These are phyloP conservation scores for Chrysanthemum lavandulifolium DNA, from an alignment of 129 eudicot genomes.

Conservation along the genomic window DNA sequence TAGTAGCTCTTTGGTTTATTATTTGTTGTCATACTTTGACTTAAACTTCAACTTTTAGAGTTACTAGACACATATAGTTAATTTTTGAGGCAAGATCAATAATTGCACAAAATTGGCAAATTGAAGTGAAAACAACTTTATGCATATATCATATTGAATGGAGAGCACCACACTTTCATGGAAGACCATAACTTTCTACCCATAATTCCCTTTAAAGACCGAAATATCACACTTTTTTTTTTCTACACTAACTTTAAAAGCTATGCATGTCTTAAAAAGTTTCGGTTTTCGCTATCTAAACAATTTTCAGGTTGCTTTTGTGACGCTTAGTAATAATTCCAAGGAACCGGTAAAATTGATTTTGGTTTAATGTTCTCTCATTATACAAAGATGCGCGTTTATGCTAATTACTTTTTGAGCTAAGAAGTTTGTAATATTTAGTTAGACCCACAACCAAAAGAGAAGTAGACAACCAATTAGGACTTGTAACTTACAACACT, in stretches of 20 bases:
- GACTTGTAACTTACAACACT: neutral
- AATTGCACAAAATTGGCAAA: neutral
- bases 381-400: too few species aligned
- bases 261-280: neutral
- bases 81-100: neutral
- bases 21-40: neutral
- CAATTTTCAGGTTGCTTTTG: neutral
- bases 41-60: neutral
- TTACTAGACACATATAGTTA: neutral
- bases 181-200: constrained; percentile 17
- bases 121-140: too few species aligned
- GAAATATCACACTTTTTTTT: neutral
- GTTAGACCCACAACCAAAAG: neutral
- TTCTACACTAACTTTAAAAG: neutral
- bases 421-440: neutral
- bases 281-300: too few species aligned
- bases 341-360: neutral
- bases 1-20: too few species aligned
- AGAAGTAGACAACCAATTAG: neutral
- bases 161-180: constrained; percentile 8
- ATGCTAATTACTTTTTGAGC: too few species aligned
- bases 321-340: neutral
- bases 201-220: constrained; percentile 11
- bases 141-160: neutral
- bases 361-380: too few species aligned